These are phyloP conservation scores for Sporothrix schenckii DNA, from an alignment of 2,329 filamentous ascomycete genomes.

Conservation along the genomic window DNA sequence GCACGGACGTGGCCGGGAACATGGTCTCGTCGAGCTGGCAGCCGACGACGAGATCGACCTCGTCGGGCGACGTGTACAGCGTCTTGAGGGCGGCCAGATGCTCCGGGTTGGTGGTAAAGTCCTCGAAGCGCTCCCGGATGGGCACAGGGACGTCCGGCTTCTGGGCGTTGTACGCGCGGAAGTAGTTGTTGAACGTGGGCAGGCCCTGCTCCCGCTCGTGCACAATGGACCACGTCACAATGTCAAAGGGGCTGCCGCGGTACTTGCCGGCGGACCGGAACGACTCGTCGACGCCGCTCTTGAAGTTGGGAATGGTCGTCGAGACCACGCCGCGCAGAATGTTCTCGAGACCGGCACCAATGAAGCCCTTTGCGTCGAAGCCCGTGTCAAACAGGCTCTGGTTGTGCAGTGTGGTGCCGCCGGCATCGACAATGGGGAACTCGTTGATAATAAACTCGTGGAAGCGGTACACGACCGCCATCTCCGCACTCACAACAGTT, in stretches of 20 bases:
- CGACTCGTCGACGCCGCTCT: conserved; percentile 34
- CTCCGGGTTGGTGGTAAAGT: conserved; percentile 33
- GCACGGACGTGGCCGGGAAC: conserved; percentile 33
- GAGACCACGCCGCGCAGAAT: conserved; percentile 32
- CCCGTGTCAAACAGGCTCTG: conserved; percentile 35
- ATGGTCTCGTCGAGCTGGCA: conserved; percentile 35
- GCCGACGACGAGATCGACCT: conserved; percentile 36
- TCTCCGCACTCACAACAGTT: conserved; percentile 32
- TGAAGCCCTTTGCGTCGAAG: conserved; percentile 33
- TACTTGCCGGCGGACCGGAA: conserved; percentile 35
- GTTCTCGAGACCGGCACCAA: conserved; percentile 35
- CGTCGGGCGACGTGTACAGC: conserved; percentile 34
- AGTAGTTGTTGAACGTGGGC: conserved; percentile 35
- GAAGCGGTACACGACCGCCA: conserved; percentile 35
- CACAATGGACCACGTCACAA: conserved; percentile 34
- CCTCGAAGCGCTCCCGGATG: conserved; percentile 31
- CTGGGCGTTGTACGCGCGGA: conserved; percentile 34
- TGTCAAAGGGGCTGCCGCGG: conserved; percentile 34
- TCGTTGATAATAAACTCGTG: conserved; percentile 34
- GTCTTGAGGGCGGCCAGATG: conserved; percentile 28
- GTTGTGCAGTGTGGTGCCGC: conserved; percentile 30
- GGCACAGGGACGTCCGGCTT: conserved; percentile 31
- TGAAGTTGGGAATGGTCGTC: conserved; percentile 35
- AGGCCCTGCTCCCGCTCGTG: conserved; percentile 36
- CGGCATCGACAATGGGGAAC: conserved; percentile 33